Percentiles rank a stretch among this genome's conserved stretches.
These are phyloP conservation scores for Lobosporangium transversale DNA, from an alignment of 192 early-diverging fungal species.

Conservation along the genomic window DNA sequence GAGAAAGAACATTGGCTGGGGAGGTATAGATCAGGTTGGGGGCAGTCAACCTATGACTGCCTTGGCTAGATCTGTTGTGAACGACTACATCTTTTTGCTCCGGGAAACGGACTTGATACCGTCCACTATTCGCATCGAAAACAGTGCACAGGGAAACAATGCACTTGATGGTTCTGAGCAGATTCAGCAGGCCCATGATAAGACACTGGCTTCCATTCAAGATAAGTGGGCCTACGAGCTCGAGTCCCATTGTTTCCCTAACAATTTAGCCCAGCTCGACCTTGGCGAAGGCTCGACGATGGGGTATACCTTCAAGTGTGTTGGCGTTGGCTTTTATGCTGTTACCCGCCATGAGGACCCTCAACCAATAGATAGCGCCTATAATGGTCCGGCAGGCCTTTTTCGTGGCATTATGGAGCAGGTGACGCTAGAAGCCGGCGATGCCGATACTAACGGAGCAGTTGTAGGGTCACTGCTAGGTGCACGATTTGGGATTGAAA, in stretches of 20 bases:
- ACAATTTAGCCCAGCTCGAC: conserved; percentile 39
- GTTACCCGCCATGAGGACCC: conserved; percentile 39
- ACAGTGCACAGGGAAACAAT: background rate
- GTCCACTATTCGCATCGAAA: conserved; percentile 7
- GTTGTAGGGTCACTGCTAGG: conserved; percentile 65
- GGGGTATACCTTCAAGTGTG: conserved; percentile 66
- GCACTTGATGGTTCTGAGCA: conserved; percentile 10
- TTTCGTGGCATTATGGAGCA: conserved; percentile 57
- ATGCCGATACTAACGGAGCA: conserved; percentile 66
- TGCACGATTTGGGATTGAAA: conserved; percentile 52
- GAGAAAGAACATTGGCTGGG: conserved; percentile 39
- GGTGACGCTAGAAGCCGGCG: conserved; percentile 62
- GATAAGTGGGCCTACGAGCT: conserved; percentile 29
- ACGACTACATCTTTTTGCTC: conserved; percentile 35
- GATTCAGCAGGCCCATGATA: too few relatives aligned
- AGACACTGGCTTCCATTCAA: conserved; percentile 4
- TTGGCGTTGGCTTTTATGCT: conserved; percentile 54
- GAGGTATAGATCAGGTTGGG: conserved; percentile 32
- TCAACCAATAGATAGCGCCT: conserved; percentile 5
- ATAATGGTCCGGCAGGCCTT: conserved; percentile 27
- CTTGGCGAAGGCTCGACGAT: conserved; percentile 51
- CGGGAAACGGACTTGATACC: conserved; percentile 26
- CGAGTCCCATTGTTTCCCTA: conserved; percentile 45
- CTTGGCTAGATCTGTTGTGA: conserved; percentile 23
- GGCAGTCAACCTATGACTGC: conserved; percentile 9